Evolutionary conservation across 2,329 filamentous ascomycete genomes (phyloP).

Genomic region (Metarhizium album): DNA sequence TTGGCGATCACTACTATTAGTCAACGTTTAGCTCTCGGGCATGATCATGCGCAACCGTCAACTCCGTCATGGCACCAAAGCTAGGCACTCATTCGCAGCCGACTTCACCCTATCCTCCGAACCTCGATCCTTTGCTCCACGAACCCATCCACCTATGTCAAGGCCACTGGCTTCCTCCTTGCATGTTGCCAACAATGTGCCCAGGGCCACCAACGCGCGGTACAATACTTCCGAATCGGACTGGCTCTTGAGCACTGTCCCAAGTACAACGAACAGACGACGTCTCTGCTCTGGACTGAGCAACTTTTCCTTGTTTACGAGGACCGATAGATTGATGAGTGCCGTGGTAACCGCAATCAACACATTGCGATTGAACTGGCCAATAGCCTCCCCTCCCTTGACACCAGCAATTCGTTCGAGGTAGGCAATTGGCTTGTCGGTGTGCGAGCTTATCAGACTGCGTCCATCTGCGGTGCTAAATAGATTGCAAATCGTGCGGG

Average conservation of each 20-base stretch:
- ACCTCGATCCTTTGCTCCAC: conserved; percentile 30
- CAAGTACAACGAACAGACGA: conserved; percentile 48
- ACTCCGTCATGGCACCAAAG: conserved; percentile 1
- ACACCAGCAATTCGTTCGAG: conserved; percentile 52
- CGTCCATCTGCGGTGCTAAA: conserved; percentile 68
- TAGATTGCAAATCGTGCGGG: conserved; percentile 72
- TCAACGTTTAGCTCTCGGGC: too few species aligned
- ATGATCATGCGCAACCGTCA: too few species aligned
- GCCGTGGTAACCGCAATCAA: conserved; percentile 73
- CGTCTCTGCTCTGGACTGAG: conserved; percentile 22
- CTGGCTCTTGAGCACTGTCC: conserved; percentile 51
- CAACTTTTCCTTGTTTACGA: conserved; percentile 41
- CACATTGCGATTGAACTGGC: conserved; percentile 61
- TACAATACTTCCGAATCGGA: conserved; percentile 77
- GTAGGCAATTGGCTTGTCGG: conserved; percentile 48
- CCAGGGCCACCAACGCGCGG: conserved; percentile 69
- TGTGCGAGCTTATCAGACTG: conserved; percentile 46
- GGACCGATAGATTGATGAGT: conserved; percentile 75
- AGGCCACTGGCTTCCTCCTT: conserved; percentile 31
- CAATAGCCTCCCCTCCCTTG: conserved; percentile 35
- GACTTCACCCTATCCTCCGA: conserved; percentile 36
- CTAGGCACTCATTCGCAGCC: conserved; percentile 35
- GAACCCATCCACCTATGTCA: conserved; percentile 29
- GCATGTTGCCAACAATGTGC: conserved; percentile 56
- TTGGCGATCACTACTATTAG: too few species aligned